Evolutionary conservation across 2,329 filamentous ascomycete species (phyloP), one percentile per base, ranked within the genome.

Genomic region (Sarocladiaceae sp.): DNA sequence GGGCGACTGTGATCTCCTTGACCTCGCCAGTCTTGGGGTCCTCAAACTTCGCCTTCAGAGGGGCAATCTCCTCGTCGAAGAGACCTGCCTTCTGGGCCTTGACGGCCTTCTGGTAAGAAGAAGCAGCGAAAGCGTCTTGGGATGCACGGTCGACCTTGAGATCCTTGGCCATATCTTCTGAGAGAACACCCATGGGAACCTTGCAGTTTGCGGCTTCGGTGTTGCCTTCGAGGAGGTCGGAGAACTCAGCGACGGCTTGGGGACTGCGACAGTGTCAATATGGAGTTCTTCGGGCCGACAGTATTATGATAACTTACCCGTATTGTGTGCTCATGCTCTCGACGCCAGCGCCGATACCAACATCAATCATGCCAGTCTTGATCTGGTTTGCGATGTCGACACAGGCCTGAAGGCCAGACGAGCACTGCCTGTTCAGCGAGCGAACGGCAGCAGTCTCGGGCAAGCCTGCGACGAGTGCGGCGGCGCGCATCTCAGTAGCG

Each of bases 281-380:
- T 12, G 35, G 5, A 4, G 25, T 12, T n/a, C 17, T 17, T 47
- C 15, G 33, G 29, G 10, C 17, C 17, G 28, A 22, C 7, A 29
- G 26, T 18, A 15, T 28, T 15, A 18, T 29, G 20, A 31, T 29
- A 17, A 71, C 82, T 61, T 75, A 88, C 84, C 93, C 94, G 69
- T 97, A 97, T 66, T 97, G 88, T 53, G 79, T 79, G 64, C 83
- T 89, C 94, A 99, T 99, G 77, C 88, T 94, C 83, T 99, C 94
- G 22, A 96, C 91, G 64, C 94, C 94, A 18, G 92, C 92, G 60
- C 93, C 94, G 60, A 97, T 84, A 61, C 94, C 94, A 57, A 97
- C 74, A 59, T 97, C 93, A 65, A 97, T 97, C 88, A 96, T 96
- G 63, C 92, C 94, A 4, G 83, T 69, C 65, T 83, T 83, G 73